Evolutionary conservation across 306 rosid genomes (phyloP).

Genomic region (Phaseolus lunatus): DNA sequence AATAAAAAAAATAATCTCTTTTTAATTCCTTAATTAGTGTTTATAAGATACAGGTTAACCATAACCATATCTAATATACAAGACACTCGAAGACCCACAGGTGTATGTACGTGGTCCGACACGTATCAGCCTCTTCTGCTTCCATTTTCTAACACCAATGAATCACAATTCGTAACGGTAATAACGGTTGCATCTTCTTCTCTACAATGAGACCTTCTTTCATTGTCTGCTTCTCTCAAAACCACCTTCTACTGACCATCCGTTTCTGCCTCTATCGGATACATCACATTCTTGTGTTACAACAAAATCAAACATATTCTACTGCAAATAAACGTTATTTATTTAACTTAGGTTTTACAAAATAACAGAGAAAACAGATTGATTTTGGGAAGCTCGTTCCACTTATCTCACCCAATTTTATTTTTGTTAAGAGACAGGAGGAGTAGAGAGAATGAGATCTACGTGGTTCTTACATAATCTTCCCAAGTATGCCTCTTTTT

Average conservation of each 20-base stretch:
- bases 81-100: not conserved
- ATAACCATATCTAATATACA: not conserved
- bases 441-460: slow-evolving; percentile 52
- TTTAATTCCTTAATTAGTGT: not conserved
- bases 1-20: too few relatives aligned
- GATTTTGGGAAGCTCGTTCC: slow-evolving; percentile 13
- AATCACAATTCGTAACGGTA: slow-evolving; percentile 63
- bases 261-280: not conserved
- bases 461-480: slow-evolving; percentile 30
- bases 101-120: slow-evolving; percentile 1
- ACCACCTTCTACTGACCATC: not conserved
- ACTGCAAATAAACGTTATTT: not conserved
- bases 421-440: not conserved
- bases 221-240: not conserved
- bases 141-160: slow-evolving; percentile 33
- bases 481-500: slow-evolving; percentile 9
- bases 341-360: not conserved
- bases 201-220: slow-evolving; percentile 49
- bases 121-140: slow-evolving; percentile 53
- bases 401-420: slow-evolving; percentile 26
- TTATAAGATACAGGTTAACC: not conserved
- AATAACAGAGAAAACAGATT: not conserved
- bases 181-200: slow-evolving; percentile 74
- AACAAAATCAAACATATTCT: not conserved
- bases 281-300: not conserved